Evolutionary conservation across 208 protist genomes (phyloP), one percentile per base, ranked within the genome.

Genomic region (Trypanosoma avium): DNA sequence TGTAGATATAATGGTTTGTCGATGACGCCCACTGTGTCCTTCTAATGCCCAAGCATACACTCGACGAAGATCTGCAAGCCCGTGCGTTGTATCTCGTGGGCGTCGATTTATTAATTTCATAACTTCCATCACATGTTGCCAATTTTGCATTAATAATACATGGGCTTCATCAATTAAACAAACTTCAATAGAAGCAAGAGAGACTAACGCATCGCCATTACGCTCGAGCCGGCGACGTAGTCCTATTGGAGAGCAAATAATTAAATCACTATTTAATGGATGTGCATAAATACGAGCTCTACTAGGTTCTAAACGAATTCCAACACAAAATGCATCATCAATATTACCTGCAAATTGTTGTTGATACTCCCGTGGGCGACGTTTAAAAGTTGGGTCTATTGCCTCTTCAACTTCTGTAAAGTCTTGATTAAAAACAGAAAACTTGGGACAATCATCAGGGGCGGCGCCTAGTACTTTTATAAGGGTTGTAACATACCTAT

Each of bases 91-190:
- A 57, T 97, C 90, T 17, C 66, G 84, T 21, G 88, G 89, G 26
- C 88, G 75, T 49, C 89, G 83, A 72, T 97, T 97, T 2, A 96
- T 67, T 45, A 88, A 36, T 45, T 75, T 71, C 48, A 97, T 48
- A 61, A 90, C 80, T 9, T 70, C 77, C 4, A 77, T 49, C 8
- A 97, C 79, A 63, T 98, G 95, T 53, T 97, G 84, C 96, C 97
- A 99, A 73, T 99, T 99, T 67, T 99, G 98, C 90, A 98, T 93
- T 13, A 92, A 73, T n/a, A 98, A 68, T n/a, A 97, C 87, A 42
- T 99, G 94, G 2, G 88, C 84, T 67, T 98, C 90, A 70, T 98
- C 95, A 9, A 98, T 43, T 9, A 98, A 67, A 29, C 95, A 86
- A 12, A 99, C 73, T 70, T 99, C 97, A 30, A 99, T 84, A 4